Base-by-base conservation (phyloP, 768 basidiomycete species). In the Russula lepida region DNA sequence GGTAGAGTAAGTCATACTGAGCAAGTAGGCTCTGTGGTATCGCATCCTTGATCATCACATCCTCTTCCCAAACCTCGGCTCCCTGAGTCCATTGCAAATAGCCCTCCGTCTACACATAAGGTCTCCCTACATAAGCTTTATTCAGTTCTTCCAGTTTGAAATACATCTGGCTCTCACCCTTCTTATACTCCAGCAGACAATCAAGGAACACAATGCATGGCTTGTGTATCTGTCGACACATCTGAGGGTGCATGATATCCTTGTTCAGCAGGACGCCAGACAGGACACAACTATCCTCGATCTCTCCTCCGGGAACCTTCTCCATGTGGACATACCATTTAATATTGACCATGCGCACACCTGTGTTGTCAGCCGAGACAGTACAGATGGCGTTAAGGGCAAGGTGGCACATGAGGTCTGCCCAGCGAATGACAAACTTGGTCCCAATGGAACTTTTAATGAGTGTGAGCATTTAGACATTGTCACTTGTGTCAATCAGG, bases 361-460 rank as follows among this genome's bases (percentile, higher is more conserved):
- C 84, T 17, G 78, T 81, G 19, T 86, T 84, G 44, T 90, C 88
- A 46, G 82, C 80, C 2, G 93, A 81, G 54, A 99, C 95, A 4
- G 85, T 92, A 19, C 89, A 85, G 7, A 98, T 89, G 4, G 97
- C 95, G 65, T 95, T 82, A 17, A 99, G 78, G 0, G 97, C 97
- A 54, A 99, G 86, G 64, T 78, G 83, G 74, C 95, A 98, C 97
- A 98, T 99, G 64, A 98, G 85, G 70, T 95, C 94, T 0, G 88
- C 87, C 97, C 97, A 98, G 43, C 97, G 85, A 28, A 84, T 85
- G 68, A 94, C 93, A 70, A 98, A 98, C 74, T 98, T 98, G 49
- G 97, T 98, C 19, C 97, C 97, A 75, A 98, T 97, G 41, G 93
- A 95, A 0, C 92, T 95, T 74, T 97, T 97, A 82, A 99, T 98